Base-by-base conservation (phyloP, 2,329 filamentous ascomycete genomes). In the Polychaeton citri region DNA sequence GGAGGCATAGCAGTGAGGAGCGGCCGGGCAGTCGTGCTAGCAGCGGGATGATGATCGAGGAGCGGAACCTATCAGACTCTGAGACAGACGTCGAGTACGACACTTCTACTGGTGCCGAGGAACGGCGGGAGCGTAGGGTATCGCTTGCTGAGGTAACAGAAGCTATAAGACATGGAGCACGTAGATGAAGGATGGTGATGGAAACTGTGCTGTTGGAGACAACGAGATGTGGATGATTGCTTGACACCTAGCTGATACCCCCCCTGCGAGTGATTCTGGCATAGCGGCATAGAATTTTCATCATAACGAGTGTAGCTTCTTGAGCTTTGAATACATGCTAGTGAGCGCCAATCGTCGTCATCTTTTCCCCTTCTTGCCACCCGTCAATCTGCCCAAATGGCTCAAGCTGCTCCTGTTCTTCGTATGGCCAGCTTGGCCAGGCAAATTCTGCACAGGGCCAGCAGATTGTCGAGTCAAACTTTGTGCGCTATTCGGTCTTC, bases 311-410 rank as follows among this genome's bases (percentile, higher is more conserved):
- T n/a, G n/a, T n/a, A n/a, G n/a, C n/a, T n/a, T n/a, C n/a, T n/a
- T n/a, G n/a, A n/a, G n/a, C n/a, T n/a, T n/a, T n/a, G n/a, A n/a
- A n/a, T n/a, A n/a, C n/a, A n/a, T n/a, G n/a, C n/a, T n/a, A n/a
- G n/a, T n/a, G n/a, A n/a, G n/a, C n/a, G n/a, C n/a, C n/a, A n/a
- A n/a, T n/a, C n/a, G n/a, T n/a, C 15, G 4, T 28, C 15, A 28
- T 28, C 15, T 28, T 7, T 15, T 28, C 12, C 24, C 24, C 24
- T 28, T 28, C 24, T 28, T 28, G 12, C 60, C 59, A 21, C 60
- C 58, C n/a, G 62, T 57, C 35, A 67, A 62, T 19, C 64, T 46
- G 4, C 63, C 63, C 8, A 68, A 43, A 38, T 63, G 59, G 30
- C 60, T 60, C 39, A 66, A 46, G 44, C 61, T 62, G n/a, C 54